Evolutionary conservation across 257 asterid species (phyloP).

Genomic region (Leptodermis oblonga): DNA sequence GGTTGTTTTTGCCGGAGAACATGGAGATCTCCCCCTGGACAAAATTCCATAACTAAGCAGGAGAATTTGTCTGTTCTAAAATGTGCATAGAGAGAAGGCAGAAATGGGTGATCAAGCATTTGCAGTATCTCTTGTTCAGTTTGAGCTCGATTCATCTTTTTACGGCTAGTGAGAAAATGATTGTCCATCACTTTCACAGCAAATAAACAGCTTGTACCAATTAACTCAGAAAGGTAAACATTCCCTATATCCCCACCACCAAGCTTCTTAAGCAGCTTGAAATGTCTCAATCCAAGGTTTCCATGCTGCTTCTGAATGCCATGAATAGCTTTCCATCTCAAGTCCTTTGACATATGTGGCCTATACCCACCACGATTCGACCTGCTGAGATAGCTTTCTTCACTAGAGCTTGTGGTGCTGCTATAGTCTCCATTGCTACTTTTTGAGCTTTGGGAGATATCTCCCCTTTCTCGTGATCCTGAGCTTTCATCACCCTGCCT

Average conservation of each 20-base stretch:
- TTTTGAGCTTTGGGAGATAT: conserved; percentile 70
- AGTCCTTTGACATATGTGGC: conserved; percentile 82
- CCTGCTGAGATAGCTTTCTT: conserved; percentile 61
- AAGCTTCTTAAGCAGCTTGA: conserved; percentile 66
- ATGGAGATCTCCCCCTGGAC: conserved; percentile 95
- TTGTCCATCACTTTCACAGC: conserved; percentile 86
- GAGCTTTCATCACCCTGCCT: conserved; percentile 41
- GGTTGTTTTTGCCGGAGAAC: conserved; percentile 83
- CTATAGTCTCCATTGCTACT: conserved; percentile 80
- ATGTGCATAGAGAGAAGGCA: conserved; percentile 79
- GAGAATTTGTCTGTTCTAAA: conserved; percentile 60
- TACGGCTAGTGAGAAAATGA: conserved; percentile 46
- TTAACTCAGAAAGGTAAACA: conserved; percentile 74
- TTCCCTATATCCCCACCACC: conserved; percentile 89
- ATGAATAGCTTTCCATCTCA: conserved; percentile 86
- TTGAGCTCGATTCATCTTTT: conserved; percentile 66
- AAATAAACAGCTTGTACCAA: conserved; percentile 63
- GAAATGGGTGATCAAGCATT: conserved; percentile 88
- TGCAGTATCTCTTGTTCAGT: conserved; percentile 83
- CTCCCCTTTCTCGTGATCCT: conserved; percentile 57
- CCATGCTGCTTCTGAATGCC: conserved; percentile 57
- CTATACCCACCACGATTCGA: conserved; percentile 63
- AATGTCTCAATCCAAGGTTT: conserved; percentile 52
- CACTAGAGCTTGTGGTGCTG: conserved; percentile 69
- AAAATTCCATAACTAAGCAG: conserved; percentile 82